These are phyloP conservation scores for Dendrobium chrysotoxum DNA, from an alignment of 106 monocot genomes.

Conservation along the genomic window DNA sequence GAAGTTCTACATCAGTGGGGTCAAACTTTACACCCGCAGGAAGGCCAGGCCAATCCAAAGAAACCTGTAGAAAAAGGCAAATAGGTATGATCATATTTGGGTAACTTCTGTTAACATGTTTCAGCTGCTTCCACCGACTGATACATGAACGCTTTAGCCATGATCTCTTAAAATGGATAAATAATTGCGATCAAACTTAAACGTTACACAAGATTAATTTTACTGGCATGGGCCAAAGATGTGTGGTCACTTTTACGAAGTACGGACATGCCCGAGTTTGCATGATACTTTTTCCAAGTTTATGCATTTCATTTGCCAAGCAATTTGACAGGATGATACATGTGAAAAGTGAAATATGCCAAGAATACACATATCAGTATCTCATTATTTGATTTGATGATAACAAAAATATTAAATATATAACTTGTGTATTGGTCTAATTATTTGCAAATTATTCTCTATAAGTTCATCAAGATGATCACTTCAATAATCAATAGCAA, in stretches of 20 bases:
- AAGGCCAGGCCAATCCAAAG: constrained; percentile 84
- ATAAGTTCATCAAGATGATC: no score
- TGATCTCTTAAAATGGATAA: background rate
- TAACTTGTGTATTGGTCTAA: no score
- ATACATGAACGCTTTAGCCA: background rate
- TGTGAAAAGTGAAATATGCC: background rate
- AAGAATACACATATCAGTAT: no score
- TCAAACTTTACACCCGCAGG: constrained; percentile 98
- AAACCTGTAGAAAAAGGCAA: constrained; percentile 40
- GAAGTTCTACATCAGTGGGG: constrained; percentile 72
- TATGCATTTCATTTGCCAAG: background rate
- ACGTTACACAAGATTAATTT: background rate
- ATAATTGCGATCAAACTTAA: no score
- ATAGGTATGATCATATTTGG: constrained; percentile 1
- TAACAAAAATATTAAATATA: no score
- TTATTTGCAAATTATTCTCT: no score
- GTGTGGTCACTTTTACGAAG: background rate
- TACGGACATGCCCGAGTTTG: background rate
- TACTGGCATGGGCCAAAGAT: background rate
- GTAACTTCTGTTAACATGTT: background rate
- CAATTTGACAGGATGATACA: background rate
- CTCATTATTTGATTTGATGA: no score
- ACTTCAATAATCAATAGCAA: no score
- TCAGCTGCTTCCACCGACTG: background rate
- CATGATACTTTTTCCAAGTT: background rate